Base-by-base conservation (phyloP, 108 stramenopile species). In the Nitzschia sp. region DNA sequence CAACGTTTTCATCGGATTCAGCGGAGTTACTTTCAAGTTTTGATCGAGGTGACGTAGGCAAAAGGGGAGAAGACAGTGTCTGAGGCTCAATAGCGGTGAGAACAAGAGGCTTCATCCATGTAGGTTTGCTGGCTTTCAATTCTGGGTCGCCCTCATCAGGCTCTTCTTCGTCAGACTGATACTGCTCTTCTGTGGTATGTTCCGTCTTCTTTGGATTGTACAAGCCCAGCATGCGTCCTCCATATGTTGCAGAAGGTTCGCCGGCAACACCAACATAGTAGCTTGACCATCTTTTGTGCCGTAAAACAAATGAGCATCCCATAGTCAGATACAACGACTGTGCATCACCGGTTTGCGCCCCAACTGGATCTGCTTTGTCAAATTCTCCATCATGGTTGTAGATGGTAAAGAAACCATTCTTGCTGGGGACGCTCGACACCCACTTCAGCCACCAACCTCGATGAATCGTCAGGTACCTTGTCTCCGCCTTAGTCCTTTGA, bases 381-480 rank as follows among this genome's bases (percentile, higher is more conserved):
- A 70, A n/a, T 6, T 78, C 77, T 21, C 35, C 34, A 17, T 72
- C 77, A 61, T 76, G 51, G 0, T 84, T 82, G 24, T 64, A 70
- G 32, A 93, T 82, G 25, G 64, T 75, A 46, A 93, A 93, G 19
- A 70, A 82, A 17, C 85, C 83, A 68, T 83, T 93, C 55, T 88
- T 90, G 8, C 66, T 76, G 13, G 85, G 85, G 18, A 70, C 64
- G n/a, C 77, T 74, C 3, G 82, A 66, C 15, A 87, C 88, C 96
- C 96, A 97, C 55, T 88, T 86, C 49, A 97, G 77, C 92, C 90
- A 95, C 96, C 96, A 97, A 18, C 93, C 96, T 2, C 85, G 78
- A 69, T 95, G 90, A 59, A 92, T 84, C 8, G 85, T 79, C 54
- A 97, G 76, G 58, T 89, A 97, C 47, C 81, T 83, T 11, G 85